Evolutionary conservation across 2,329 filamentous ascomycete genomes (phyloP).

Genomic region (Alternaria sp.): DNA sequence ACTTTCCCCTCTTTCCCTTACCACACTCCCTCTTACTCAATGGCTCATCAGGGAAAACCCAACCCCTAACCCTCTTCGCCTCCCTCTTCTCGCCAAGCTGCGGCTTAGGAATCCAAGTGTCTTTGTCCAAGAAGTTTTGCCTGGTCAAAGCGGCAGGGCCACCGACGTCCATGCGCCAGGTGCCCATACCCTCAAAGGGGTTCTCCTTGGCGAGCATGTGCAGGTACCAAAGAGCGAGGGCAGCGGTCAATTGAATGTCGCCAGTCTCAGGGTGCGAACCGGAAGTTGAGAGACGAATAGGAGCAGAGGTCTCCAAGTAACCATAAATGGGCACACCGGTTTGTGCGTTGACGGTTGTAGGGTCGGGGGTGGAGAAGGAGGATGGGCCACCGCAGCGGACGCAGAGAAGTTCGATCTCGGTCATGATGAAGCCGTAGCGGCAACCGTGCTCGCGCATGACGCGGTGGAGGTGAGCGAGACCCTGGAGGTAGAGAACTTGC

Average conservation of each 20-base stretch:
- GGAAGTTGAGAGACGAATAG: conserved; percentile 62
- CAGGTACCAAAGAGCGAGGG: conserved; percentile 78
- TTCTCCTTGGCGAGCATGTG: conserved; percentile 75
- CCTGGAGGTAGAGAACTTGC: conserved; percentile 86
- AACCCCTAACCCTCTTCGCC: conserved; percentile 75
- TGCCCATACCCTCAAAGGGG: conserved; percentile 65
- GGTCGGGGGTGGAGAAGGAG: conserved; percentile 37
- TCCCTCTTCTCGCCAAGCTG: conserved; percentile 78
- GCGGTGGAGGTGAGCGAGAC: conserved; percentile 84
- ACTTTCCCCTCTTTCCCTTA: conserved; percentile 43
- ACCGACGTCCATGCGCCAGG: conserved; percentile 76
- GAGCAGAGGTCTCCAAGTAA: conserved; percentile 76
- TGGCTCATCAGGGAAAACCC: conserved; percentile 78
- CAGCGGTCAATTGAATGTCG: conserved; percentile 69
- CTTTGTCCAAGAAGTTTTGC: conserved; percentile 72
- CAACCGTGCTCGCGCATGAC: conserved; percentile 93
- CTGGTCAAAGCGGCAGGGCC: conserved; percentile 76
- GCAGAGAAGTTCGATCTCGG: conserved; percentile 91
- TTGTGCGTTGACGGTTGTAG: conserved; percentile 53
- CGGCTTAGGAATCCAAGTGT: conserved; percentile 77
- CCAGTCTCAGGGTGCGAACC: conserved; percentile 45
- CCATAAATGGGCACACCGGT: conserved; percentile 79
- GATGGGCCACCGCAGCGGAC: conserved; percentile 75
- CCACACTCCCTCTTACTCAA: conserved; percentile 72
- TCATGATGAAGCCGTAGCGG: conserved; percentile 95